phyloP scores from a whole-genome alignment of 305 asterid genomes.

The Solanum hybrid region DNA sequence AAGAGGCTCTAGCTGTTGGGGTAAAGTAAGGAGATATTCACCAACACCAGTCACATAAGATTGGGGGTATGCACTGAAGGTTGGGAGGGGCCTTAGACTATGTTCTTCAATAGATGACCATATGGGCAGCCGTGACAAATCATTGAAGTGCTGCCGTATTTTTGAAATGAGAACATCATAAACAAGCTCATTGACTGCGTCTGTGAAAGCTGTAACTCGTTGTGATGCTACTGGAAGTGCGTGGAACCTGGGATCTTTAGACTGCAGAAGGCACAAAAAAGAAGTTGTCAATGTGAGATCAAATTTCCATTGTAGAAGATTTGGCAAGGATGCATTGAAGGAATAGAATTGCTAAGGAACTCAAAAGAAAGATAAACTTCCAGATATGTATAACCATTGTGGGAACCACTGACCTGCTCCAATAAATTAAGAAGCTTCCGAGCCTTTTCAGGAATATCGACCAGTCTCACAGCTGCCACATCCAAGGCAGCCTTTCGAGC shows the following conservation, averaged over 20 bases:
- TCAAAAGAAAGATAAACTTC: not conserved
- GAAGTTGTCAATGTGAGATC: not conserved
- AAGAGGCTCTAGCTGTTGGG: constrained; percentile 97
- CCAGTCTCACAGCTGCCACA: constrained; percentile 81
- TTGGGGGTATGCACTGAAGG: constrained; percentile 91
- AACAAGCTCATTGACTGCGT: constrained; percentile 89
- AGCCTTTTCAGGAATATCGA: constrained; percentile 80
- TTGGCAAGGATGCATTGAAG: not conserved
- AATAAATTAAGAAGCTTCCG: constrained; percentile 78
- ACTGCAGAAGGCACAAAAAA: constrained; percentile 47
- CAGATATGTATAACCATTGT: not conserved
- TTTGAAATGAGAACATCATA: constrained; percentile 86
- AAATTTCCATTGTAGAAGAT: not conserved
- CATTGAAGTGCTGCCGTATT: constrained; percentile 74
- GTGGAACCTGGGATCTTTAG: constrained; percentile 96
- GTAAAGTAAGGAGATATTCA: constrained; percentile 94
- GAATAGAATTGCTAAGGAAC: not conserved
- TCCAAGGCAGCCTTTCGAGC: constrained; percentile 89
- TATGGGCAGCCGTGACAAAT: constrained; percentile 58
- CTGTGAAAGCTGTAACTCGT: constrained; percentile 80
- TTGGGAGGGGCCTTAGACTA: constrained; percentile 64
- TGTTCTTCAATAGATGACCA: constrained; percentile 92
- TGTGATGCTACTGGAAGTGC: constrained; percentile 93
- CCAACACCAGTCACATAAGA: constrained; percentile 79
- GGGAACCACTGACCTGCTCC: constrained; percentile 62